phyloP scores from a whole-genome alignment of 805 yeast species.

The Suhomyces pyralidae region DNA sequence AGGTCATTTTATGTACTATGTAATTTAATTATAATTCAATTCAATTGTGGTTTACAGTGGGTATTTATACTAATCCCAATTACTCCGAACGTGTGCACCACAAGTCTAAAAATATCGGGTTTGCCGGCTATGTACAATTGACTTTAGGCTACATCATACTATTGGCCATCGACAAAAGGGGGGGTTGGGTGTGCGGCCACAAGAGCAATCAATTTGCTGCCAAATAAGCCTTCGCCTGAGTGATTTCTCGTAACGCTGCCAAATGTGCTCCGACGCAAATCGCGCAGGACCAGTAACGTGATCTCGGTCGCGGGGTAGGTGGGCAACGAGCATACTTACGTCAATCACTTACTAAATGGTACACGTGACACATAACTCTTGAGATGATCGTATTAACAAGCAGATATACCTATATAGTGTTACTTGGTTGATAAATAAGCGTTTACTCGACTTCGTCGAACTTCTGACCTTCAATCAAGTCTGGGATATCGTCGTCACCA shows the following conservation, averaged over 20 bases:
- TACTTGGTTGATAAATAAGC: not conserved
- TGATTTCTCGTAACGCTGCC: not conserved
- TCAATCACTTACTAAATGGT: not conserved
- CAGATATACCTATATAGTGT: not conserved
- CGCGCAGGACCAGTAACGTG: not conserved
- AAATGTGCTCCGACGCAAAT: too few species aligned
- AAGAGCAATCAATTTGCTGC: not conserved
- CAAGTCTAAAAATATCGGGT: not conserved
- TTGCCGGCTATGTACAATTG: not conserved
- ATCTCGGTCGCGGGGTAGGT: not conserved
- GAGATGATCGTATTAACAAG: not conserved
- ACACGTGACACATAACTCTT: not conserved
- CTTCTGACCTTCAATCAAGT: constrained; percentile 85
- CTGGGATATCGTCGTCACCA: constrained; percentile 55
- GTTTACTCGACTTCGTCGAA: constrained; percentile 59
- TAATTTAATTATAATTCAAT: not conserved
- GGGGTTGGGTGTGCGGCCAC: not conserved
- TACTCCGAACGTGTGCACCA: not conserved
- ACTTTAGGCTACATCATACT: not conserved
- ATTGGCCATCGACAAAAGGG: not conserved
- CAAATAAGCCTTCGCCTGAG: not conserved
- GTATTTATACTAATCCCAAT: not conserved
- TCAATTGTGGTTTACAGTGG: not conserved
- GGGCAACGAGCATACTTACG: too few species aligned
- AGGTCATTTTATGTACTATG: constrained; percentile 31